These are phyloP conservation scores for Arabis alpina DNA, from an alignment of 345 rosid genomes.

Conservation along the genomic window DNA sequence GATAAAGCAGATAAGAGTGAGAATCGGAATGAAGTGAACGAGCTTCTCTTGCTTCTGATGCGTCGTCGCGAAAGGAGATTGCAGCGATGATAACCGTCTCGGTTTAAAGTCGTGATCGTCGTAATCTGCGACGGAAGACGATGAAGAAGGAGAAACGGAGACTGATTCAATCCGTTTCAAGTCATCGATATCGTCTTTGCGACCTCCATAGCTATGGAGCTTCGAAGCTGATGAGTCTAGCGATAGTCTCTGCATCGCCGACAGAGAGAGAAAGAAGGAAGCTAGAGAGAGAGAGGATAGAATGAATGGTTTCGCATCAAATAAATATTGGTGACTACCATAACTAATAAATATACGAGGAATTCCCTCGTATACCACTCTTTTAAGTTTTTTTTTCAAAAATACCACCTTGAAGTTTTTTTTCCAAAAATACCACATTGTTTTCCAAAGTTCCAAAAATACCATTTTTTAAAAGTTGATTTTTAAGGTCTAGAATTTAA, in stretches of 20 bases:
- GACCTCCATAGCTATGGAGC: conserved; percentile 65
- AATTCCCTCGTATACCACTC: too few species aligned
- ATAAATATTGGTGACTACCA: conserved; percentile 26
- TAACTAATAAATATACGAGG: neutral
- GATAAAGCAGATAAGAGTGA: conserved; percentile 78
- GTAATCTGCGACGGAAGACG: conserved; percentile 35
- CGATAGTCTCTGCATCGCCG: conserved; percentile 88
- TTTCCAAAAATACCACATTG: too few species aligned
- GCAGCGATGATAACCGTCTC: conserved; percentile 60
- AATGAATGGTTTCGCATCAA: conserved; percentile 24
- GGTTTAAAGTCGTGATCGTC: conserved; percentile 57
- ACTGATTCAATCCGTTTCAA: conserved; percentile 35
- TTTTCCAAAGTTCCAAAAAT: too few species aligned
- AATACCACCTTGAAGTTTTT: too few species aligned
- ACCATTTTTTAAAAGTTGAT: too few species aligned
- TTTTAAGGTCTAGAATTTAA: too few species aligned
- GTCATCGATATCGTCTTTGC: conserved; percentile 46
- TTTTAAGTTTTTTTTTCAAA: too few species aligned
- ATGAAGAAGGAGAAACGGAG: conserved; percentile 36
- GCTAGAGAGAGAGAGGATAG: conserved; percentile 26
- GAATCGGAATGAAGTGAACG: conserved; percentile 85
- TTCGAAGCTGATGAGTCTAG: conserved; percentile 79
- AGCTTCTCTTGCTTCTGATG: conserved; percentile 59
- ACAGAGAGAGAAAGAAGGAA: conserved; percentile 25
- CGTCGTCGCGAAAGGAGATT: conserved; percentile 44